phyloP scores from a whole-genome alignment of 2,329 filamentous ascomycete species.

The Onygenales sp. region DNA sequence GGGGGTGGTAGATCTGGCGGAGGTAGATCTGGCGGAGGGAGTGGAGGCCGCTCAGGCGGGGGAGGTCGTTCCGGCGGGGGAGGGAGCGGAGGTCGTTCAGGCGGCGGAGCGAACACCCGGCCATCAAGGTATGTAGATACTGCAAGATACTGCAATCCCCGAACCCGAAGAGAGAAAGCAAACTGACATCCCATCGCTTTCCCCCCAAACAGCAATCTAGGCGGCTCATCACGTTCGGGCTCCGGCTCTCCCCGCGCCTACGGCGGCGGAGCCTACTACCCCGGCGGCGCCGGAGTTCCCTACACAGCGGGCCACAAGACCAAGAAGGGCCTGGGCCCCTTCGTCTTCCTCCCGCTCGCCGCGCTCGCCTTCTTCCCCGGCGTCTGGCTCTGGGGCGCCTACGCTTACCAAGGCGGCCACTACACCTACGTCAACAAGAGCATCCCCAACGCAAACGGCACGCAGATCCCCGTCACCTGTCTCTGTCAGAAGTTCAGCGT shows the following conservation, averaged over 20 bases:
- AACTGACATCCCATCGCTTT: neutral
- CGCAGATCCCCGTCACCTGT: slow-evolving; percentile 44
- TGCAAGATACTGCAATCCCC: neutral
- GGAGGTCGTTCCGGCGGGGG: slow-evolving; percentile 9
- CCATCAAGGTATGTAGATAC: neutral
- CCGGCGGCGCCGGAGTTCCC: slow-evolving; percentile 43
- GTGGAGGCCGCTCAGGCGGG: slow-evolving; percentile 13
- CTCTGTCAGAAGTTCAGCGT: slow-evolving; percentile 44
- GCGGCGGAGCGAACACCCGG: slow-evolving; percentile 8
- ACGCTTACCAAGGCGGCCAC: slow-evolving; percentile 44
- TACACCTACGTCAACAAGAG: slow-evolving; percentile 39
- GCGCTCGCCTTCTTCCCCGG: slow-evolving; percentile 42
- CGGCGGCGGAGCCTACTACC: slow-evolving; percentile 45
- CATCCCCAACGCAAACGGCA: slow-evolving; percentile 35
- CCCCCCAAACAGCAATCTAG: slow-evolving; percentile 7
- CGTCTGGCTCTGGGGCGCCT: slow-evolving; percentile 46
- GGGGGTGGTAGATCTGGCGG: slow-evolving; percentile 19
- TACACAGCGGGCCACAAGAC: slow-evolving; percentile 39
- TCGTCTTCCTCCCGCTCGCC: slow-evolving; percentile 38
- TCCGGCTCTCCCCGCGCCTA: slow-evolving; percentile 30
- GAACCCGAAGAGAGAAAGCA: too few species aligned
- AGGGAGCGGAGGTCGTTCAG: slow-evolving; percentile 11
- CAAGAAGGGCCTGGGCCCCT: slow-evolving; percentile 40
- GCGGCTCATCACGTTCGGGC: slow-evolving; percentile 10
- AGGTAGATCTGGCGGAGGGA: slow-evolving; percentile 13